Evolutionary conservation across 352 stramenopile genomes (phyloP), one percentile per base, ranked within the genome.

Genomic region (Phytophthora pinifolia): DNA sequence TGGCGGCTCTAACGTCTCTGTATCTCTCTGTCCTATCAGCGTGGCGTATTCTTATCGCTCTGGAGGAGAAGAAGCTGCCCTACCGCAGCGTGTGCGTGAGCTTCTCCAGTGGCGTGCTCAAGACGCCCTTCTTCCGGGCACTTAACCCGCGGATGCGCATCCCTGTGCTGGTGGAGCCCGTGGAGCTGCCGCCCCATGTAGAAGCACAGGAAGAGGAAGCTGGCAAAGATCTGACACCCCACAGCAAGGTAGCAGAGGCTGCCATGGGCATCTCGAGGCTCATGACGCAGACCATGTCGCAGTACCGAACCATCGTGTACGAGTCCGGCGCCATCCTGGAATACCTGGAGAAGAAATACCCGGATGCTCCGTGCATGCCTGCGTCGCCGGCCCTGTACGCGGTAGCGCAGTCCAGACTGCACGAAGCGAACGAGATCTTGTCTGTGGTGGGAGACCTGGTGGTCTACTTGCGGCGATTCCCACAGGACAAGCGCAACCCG

Each of bases 361-460:
- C 78, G 12, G 38, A 45, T 4, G 59, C 53, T 15, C 64, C 69
- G 1, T 86, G 72, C 50, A 80, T 91, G 76, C 80, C 80, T 3
- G 18, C 25, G 15, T 67, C 71, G 6, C 62, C 86, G 18, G 46
- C 69, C 22, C 54, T 66, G 17, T 93, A 86, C 53, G 83, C 80
- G 8, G 60, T 88, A 12, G 83, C 83, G 5, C 79, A 93, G 72
- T 86, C 78, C 33, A 75, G 83, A 34, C 67, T 93, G 53, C 80
- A 91, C 47, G 83, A 93, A 63, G 75, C 80, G 9, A 93, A 93
- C 52, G 83, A 93, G 72, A 88, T 91, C 52, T 61, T 93, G 27
- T 93, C 83, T 6, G 80, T 89, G 15, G 79, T 93, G 9, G 83
- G 83, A 13, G 83, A 93, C 32, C 54, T 93, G 25, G 79, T 93